Conservation (phyloP, 116 monocot species). For the Phalaenopsis hybrid region DNA sequence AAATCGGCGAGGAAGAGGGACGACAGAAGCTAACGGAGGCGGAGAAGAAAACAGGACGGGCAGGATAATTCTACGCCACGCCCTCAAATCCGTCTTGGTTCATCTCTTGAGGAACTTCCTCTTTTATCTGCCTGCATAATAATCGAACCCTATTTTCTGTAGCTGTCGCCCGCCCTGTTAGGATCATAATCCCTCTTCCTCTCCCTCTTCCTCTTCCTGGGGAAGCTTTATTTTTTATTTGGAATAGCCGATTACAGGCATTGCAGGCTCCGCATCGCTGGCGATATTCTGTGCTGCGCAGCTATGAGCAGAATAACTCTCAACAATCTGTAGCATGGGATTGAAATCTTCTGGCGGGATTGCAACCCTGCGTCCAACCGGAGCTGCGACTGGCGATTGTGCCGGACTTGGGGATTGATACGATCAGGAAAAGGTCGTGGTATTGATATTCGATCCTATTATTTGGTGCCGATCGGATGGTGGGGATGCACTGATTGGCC, state of each 20-base stretch:
- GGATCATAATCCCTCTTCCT: no score
- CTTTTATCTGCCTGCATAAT: no score
- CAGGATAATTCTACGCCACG: no score
- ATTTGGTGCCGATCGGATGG: background rate
- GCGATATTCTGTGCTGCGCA: background rate
- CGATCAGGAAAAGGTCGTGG: background rate
- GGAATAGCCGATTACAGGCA: conserved; percentile 7
- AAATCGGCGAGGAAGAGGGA: background rate
- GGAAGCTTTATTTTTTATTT: background rate
- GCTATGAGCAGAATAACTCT: background rate
- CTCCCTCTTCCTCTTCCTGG: no score
- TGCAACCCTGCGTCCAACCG: background rate
- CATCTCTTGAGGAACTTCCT: no score
- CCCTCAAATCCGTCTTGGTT: no score
- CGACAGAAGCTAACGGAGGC: conserved; percentile 6
- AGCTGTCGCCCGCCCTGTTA: no score
- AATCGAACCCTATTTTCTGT: no score
- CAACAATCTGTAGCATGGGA: background rate
- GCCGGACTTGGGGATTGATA: background rate
- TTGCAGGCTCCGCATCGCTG: background rate
- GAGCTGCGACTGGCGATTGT: background rate
- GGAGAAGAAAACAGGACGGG: conserved; percentile 9
- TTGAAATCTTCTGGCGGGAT: background rate
- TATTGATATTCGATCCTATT: conserved; percentile 1
- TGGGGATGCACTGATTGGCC: background rate